A percentile compares a stretch with the other conserved stretches of the same genome.
Conservation (phyloP, 2,329 filamentous ascomycete species). For the Fusarium continuum region DNA sequence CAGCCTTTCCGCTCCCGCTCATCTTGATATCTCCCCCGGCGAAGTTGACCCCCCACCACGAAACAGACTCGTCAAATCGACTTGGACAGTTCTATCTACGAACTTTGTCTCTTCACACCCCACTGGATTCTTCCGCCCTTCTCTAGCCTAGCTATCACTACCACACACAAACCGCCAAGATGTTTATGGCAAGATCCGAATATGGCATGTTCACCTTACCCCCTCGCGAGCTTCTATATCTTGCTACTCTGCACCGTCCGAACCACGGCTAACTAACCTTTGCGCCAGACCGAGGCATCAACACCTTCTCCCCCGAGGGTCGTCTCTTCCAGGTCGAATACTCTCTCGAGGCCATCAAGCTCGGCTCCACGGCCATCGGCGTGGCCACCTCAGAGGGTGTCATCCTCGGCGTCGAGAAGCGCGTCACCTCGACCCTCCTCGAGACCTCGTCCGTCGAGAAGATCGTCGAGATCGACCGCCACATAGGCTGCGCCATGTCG, state of each 20-base stretch:
- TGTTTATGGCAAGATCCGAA: constrained; percentile 99
- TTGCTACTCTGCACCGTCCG: background rate
- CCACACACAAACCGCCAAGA: constrained; percentile 62
- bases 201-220: constrained; percentile 76
- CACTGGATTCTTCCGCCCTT: constrained; percentile 11
- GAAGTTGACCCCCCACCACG: background rate
- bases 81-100: background rate
- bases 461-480: constrained; percentile 98
- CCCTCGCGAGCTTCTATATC: constrained; percentile 32
- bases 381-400: constrained; percentile 96
- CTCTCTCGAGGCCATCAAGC: constrained; percentile 99
- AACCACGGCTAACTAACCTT: constrained; percentile 34
- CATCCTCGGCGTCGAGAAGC: constrained; percentile 97
- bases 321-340: constrained; percentile 99
- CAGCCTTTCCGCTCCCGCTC: constrained; percentile 14
- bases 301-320: constrained; percentile 99
- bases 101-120: background rate
- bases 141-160: constrained; percentile 19
- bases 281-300: constrained; percentile 89
- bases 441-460: constrained; percentile 99
- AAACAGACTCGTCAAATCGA: background rate
- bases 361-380: constrained; percentile 97
- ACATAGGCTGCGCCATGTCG: constrained; percentile 99
- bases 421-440: constrained; percentile 95
- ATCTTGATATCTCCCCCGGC: background rate